Base-by-base conservation (phyloP, 2,329 filamentous ascomycete genomes). In the Xylaria polymorpha region DNA sequence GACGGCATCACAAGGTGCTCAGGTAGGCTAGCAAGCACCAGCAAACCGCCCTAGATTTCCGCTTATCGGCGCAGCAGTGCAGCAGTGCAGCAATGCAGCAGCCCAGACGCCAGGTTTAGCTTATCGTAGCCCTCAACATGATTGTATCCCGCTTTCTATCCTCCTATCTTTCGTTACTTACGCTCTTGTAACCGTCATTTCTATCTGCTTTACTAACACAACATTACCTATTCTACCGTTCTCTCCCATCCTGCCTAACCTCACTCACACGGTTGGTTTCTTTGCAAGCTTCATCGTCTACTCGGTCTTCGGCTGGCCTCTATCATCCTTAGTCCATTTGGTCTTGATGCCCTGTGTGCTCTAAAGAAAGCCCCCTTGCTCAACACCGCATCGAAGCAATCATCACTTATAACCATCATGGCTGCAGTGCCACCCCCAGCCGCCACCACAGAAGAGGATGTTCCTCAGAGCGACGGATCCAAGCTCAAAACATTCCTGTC, bases 401-500 rank as follows among this genome's bases (percentile, higher is more conserved):
- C 14, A 35, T 43, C 50, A 56, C 64, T 22, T 46, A 37, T 20
- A 55, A 37, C 53, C 32, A 70, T 67, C 73, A 77, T 78, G 76
- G 62, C 75, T 67, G 69, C 75, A n/a, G 63, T 69, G 58, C 64
- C 76, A 51, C 71, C 76, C 35, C 67, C 76, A 4, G 75, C 75
- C 41, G 61, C 73, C 51, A 37, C 64, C 43, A 46, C 71, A 9
- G 75, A 75, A 60, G 78, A 79, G 66, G 78, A 79, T 48, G 72
- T 76, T 25, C 77, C 78, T 71, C 85, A 86, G 73, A 94, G 93
- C 83, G 94, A 98, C 68, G 90, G 89, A 73, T 95, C 92, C 73
- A 97, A 97, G 85, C 85, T 98, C 77, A 92, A 90, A 82, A 97
- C 93, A 1, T 97, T 98, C 78, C 81, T 98, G 70, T 89, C 90